Percentiles rank a stretch among this genome's conserved stretches.
Conservation (phyloP, 768 basidiomycete genomes). For the Neoboletus brunneissimus region DNA sequence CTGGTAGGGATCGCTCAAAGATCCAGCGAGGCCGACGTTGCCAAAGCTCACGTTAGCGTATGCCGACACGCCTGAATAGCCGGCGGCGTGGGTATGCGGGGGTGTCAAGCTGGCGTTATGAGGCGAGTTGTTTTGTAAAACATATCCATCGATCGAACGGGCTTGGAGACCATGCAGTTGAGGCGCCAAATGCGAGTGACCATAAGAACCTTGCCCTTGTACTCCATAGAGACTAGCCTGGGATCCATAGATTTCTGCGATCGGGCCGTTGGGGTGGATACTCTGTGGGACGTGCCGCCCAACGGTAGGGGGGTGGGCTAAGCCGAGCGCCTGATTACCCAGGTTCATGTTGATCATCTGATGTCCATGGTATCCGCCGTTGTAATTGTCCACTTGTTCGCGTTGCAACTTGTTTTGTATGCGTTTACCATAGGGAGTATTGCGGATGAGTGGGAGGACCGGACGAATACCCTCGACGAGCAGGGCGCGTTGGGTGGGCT, state of each 20-base stretch:
- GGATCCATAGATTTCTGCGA: slow-evolving; percentile 64
- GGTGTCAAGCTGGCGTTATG: slow-evolving; percentile 64
- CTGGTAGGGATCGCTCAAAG: slow-evolving; percentile 75
- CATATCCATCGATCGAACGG: slow-evolving; percentile 78
- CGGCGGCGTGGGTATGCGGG: slow-evolving; percentile 50
- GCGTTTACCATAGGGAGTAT: slow-evolving; percentile 98
- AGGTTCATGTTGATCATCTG: slow-evolving; percentile 58
- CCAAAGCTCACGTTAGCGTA: slow-evolving; percentile 56
- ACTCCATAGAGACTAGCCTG: slow-evolving; percentile 63
- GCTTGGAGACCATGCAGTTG: slow-evolving; percentile 63
- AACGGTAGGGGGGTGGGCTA: slow-evolving; percentile 38
- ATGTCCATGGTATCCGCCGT: slow-evolving; percentile 55
- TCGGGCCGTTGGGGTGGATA: slow-evolving; percentile 49
- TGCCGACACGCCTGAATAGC: slow-evolving; percentile 55
- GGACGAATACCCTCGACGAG: slow-evolving; percentile 98
- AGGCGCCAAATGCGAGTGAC: slow-evolving; percentile 50
- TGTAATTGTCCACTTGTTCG: slow-evolving; percentile 76
- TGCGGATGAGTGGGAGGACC: slow-evolving; percentile 96
- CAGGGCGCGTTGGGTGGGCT: slow-evolving; percentile 85
- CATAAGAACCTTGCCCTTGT: slow-evolving; percentile 54
- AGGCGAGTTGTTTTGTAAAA: slow-evolving; percentile 68
- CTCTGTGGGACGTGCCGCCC: slow-evolving; percentile 57
- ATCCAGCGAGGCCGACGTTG: slow-evolving; percentile 45
- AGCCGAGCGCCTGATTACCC: slow-evolving; percentile 53
- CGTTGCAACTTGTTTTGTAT: slow-evolving; percentile 99